phyloP scores from a whole-genome alignment of 371 early-diverging fungal genomes.

The Sporodiniella umbellata region DNA sequence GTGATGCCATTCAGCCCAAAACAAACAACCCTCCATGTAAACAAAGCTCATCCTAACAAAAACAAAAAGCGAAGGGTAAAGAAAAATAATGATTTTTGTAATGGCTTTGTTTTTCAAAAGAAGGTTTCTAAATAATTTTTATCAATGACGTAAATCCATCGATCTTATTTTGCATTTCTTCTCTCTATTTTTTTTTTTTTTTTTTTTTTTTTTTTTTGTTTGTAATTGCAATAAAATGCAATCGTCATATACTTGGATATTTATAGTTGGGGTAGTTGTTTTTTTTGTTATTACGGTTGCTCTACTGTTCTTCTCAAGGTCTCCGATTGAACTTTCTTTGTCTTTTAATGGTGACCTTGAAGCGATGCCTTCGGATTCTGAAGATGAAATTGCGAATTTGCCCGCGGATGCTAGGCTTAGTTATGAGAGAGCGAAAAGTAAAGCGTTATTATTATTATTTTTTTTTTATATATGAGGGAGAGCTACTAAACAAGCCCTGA shows the following conservation, averaged over 20 bases:
- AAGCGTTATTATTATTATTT: too few relatives aligned
- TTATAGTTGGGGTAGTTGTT: constrained; percentile 31
- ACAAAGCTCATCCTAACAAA: neutral
- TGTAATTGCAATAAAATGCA: constrained; percentile 13
- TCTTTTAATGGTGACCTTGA: constrained; percentile 29
- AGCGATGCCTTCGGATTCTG: constrained; percentile 33
- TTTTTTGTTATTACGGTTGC: constrained; percentile 30
- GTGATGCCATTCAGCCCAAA: too few relatives aligned
- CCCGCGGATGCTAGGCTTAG: constrained; percentile 43
- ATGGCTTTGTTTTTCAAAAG: too few relatives aligned
- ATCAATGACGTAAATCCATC: too few relatives aligned
- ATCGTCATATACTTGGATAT: constrained; percentile 31
- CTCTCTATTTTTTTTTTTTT: constrained; percentile 3
- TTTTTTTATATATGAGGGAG: too few relatives aligned
- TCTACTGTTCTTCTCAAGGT: constrained; percentile 36
- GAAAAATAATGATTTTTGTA: neutral
- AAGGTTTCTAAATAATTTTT: too few relatives aligned
- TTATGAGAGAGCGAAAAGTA: constrained; percentile 47
- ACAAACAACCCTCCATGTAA: too few relatives aligned
- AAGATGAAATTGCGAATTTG: constrained; percentile 29
- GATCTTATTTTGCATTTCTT: too few relatives aligned
- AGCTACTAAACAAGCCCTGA: too few relatives aligned
- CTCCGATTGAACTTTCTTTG: constrained; percentile 29
- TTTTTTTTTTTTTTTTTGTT: constrained; percentile 3
- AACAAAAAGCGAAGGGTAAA: neutral